phyloP scores from a whole-genome alignment of 2,329 filamentous ascomycete species.

The Kalaharituber pfeilii region DNA sequence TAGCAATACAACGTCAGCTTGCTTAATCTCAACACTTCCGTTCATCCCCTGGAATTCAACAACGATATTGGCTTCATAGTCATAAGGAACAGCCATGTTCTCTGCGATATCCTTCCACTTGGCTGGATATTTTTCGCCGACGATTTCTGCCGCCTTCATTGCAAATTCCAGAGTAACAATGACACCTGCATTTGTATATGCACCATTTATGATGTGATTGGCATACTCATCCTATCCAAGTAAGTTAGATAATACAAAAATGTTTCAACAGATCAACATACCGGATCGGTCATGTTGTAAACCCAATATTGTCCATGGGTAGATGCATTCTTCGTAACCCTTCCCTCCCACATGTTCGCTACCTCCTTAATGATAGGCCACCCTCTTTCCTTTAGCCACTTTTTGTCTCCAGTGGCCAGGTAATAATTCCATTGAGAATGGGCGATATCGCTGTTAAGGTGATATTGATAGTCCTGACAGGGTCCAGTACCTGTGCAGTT shows the following conservation, averaged over 20 bases:
- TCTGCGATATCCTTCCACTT: constrained; percentile 41
- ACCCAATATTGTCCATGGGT: constrained; percentile 40
- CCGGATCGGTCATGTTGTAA: constrained; percentile 56
- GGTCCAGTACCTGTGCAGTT: constrained; percentile 48
- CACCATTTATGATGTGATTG: constrained; percentile 49
- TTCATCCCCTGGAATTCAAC: constrained; percentile 51
- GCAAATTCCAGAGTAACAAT: constrained; percentile 34
- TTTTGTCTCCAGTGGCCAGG: constrained; percentile 40
- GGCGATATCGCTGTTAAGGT: constrained; percentile 52
- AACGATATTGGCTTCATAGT: constrained; percentile 40
- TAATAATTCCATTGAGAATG: constrained; percentile 44
- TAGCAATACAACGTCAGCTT: constrained; percentile 51
- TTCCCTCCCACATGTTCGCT: constrained; percentile 24
- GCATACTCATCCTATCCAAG: constrained; percentile 43
- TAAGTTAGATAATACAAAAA: background rate
- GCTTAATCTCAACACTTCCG: constrained; percentile 47
- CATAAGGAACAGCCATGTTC: constrained; percentile 39
- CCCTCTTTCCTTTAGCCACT: constrained; percentile 35
- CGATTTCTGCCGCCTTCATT: constrained; percentile 40
- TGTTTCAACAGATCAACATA: constrained; percentile 25
- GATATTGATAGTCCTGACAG: constrained; percentile 57
- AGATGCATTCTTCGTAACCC: constrained; percentile 25
- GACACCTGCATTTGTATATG: constrained; percentile 39
- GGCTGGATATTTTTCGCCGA: constrained; percentile 38
- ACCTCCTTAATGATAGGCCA: constrained; percentile 22